Base-by-base conservation (phyloP, 257 asterid species). In the Penstemon davidsonii region DNA sequence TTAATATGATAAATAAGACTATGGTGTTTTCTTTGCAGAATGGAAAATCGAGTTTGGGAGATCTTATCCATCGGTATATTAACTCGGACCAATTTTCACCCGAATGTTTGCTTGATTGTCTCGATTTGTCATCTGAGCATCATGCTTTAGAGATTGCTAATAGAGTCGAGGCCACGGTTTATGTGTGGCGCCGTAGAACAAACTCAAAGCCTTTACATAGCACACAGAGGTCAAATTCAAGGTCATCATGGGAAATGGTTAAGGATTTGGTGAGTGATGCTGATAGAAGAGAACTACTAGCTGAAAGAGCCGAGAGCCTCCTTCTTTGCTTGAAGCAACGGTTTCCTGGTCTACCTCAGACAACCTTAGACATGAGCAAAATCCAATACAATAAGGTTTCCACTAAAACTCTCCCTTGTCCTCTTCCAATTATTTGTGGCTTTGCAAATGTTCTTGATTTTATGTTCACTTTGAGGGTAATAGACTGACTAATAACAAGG, bases 261-360 rank as follows among this genome's bases (percentile, higher is more conserved):
- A 90, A 88, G 77, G 97, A 88, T 70, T 72, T 90, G 74, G 82
- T 90, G 41, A 54, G 68, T 10, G 97, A 90, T 72, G 82, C 78
- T 12, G 89, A 85, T 55, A 90, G 78, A 74, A 67, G 83, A 13
- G 95, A 86, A 65, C 18, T 76, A 49, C 76, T 90, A 38, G 90
- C 90, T 0, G 83, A 80, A 57, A 75, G 92, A 75, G 96, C 96
- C 6, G 92, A 88, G 70, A 85, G 86, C 77, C 84, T 90, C 54
- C 84, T 90, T 42, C 83, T 83, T 46, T 75, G 86, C 87, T 73
- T 90, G 75, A 86, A 78, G 71, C 92, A 64, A 44, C 66, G 88
- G 18, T 88, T 85, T 74, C 96, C 97, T 37, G 92, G 96, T 64
- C 92, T 90, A 40, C 88, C 97, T 25, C 97, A 87, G 81, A 87